These are phyloP conservation scores for Carex kokanica DNA, from an alignment of 176 grass and related monocot genomes.

Conservation along the genomic window DNA sequence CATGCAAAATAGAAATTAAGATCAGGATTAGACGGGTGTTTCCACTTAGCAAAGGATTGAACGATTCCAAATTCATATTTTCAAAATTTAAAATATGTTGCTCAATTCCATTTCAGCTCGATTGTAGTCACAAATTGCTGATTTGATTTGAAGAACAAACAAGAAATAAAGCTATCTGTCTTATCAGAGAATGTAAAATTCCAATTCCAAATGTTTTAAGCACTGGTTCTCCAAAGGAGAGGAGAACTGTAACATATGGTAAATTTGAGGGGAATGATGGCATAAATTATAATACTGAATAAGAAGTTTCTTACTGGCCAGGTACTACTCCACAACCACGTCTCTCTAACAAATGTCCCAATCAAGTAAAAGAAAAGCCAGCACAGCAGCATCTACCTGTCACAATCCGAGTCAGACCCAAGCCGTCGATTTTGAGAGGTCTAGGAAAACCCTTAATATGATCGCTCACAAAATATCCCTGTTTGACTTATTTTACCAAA, in stretches of 20 bases:
- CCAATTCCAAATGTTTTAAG: background rate
- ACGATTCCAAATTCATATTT: background rate
- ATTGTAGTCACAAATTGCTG: background rate
- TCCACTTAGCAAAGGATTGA: background rate
- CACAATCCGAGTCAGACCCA: background rate
- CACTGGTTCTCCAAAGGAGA: background rate
- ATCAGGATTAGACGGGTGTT: background rate
- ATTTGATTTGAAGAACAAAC: background rate
- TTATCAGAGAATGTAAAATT: background rate
- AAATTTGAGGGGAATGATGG: background rate
- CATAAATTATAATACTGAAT: background rate
- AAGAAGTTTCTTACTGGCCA: background rate
- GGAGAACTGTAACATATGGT: background rate
- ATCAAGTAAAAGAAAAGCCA: slow-evolving; percentile 18
- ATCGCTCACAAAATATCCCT: background rate
- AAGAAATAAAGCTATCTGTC: background rate
- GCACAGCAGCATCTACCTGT: background rate
- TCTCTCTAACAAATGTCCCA: slow-evolving; percentile 4
- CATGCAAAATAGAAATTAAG: background rate
- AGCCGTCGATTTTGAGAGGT: background rate
- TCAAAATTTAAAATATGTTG: too few species aligned
- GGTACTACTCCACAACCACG: slow-evolving; percentile 26
- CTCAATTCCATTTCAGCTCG: background rate
- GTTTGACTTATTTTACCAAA: background rate
- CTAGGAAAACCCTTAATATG: slow-evolving; percentile 6